phyloP scores from a whole-genome alignment of 1,139 yeast genomes.

The Candida pseudocylindracea region DNA sequence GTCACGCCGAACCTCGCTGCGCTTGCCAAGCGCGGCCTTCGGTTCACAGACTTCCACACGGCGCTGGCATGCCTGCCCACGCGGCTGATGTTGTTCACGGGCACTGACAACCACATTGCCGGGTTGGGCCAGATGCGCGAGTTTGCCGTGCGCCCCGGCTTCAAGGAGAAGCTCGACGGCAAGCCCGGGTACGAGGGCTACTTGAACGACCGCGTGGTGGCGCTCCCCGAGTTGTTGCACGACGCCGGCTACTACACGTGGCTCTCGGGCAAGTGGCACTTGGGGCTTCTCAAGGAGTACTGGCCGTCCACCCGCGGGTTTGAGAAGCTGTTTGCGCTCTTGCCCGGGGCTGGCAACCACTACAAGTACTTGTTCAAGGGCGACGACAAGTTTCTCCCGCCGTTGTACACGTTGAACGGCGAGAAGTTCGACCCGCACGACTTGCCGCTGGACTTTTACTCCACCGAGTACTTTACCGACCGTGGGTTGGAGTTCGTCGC shows the following conservation, averaged over 20 bases:
- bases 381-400: slow-evolving; percentile 11
- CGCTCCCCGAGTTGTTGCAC: slow-evolving; percentile 26
- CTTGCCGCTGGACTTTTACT: slow-evolving; percentile 24
- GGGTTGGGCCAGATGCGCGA: slow-evolving; percentile 42
- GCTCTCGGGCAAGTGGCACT: slow-evolving; percentile 36
- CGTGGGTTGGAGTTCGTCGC: slow-evolving; percentile 16
- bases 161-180: slow-evolving; percentile 16
- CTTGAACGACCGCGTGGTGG: slow-evolving; percentile 26
- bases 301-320: slow-evolving; percentile 32
- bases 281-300: slow-evolving; percentile 23
- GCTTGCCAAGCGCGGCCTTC: slow-evolving; percentile 18
- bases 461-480: slow-evolving; percentile 20
- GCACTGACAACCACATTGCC: slow-evolving; percentile 39
- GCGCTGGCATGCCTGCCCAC: slow-evolving; percentile 50
- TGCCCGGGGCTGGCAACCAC: slow-evolving; percentile 40
- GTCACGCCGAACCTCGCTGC: slow-evolving; percentile 26
- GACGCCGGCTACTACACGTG: slow-evolving; percentile 24
- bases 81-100: slow-evolving; percentile 35
- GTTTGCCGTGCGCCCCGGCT: slow-evolving; percentile 9
- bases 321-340: slow-evolving; percentile 22
- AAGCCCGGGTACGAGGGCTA: slow-evolving; percentile 38
- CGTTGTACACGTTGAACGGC: slow-evolving; percentile 16
- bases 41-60: slow-evolving; percentile 36
- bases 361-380: slow-evolving; percentile 22
- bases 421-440: slow-evolving; percentile 11